These are phyloP conservation scores for Raddia guianensis DNA, from an alignment of 176 grass and related monocot species.

Conservation along the genomic window DNA sequence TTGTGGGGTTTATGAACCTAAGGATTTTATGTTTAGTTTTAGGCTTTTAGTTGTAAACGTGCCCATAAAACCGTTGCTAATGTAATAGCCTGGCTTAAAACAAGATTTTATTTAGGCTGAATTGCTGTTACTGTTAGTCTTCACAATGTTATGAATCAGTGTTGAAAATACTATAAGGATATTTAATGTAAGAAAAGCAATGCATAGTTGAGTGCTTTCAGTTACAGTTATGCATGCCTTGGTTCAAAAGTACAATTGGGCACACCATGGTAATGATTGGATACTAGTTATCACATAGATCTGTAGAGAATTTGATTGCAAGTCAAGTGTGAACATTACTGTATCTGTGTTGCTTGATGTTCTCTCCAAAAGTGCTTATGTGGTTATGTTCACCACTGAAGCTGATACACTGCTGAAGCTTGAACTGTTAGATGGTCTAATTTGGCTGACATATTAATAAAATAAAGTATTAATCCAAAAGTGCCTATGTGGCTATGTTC, in stretches of 20 bases:
- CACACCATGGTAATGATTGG: background rate
- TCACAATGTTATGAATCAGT: background rate
- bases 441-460: background rate
- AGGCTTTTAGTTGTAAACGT: background rate
- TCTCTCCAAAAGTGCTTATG: background rate
- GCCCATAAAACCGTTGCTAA: background rate
- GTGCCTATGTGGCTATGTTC: background rate
- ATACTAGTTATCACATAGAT: background rate
- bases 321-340: slow-evolving; percentile 14
- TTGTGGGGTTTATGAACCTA: background rate
- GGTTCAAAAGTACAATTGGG: background rate
- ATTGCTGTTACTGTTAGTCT: background rate
- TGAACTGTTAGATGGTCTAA: slow-evolving; percentile 20
- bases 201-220: background rate
- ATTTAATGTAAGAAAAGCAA: background rate
- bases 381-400: background rate
- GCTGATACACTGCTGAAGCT: background rate
- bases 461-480: background rate
- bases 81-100: background rate
- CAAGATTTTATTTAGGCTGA: background rate
- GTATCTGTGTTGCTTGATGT: background rate
- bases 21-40: background rate
- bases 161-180: background rate
- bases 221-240: background rate
- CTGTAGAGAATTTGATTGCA: background rate